These are phyloP conservation scores for Lentinus brumalis DNA, from an alignment of 768 basidiomycete species.

Conservation along the genomic window DNA sequence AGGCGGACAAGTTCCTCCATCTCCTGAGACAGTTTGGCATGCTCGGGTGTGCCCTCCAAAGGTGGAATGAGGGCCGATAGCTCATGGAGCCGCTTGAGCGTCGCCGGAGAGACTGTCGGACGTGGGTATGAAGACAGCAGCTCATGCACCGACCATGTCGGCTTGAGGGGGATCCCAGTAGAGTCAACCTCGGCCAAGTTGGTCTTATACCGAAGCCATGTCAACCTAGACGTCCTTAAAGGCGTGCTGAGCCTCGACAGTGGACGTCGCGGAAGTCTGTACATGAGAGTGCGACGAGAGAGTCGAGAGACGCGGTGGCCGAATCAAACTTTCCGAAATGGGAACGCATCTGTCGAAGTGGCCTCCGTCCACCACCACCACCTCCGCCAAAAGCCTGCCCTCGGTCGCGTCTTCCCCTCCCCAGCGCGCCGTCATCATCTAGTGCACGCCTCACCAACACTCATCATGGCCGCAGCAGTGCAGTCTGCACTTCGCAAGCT, in stretches of 20 bases:
- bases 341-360: neutral
- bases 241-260: neutral
- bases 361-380: neutral
- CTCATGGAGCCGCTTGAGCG: slow-evolving; percentile 65
- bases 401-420: neutral
- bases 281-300: too few relatives aligned
- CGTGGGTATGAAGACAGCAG: slow-evolving; percentile 77
- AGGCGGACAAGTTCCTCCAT: slow-evolving; percentile 73
- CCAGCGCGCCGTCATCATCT: neutral
- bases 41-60: slow-evolving; percentile 53
- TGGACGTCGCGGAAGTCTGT: neutral
- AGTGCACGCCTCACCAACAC: neutral
- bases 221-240: slow-evolving; percentile 1
- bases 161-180: slow-evolving; percentile 62
- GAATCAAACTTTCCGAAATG: too few relatives aligned
- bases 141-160: slow-evolving; percentile 81
- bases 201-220: slow-evolving; percentile 12
- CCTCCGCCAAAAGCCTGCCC: neutral
- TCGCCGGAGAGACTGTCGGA: slow-evolving; percentile 57
- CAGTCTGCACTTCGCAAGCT: slow-evolving; percentile 50
- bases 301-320: too few relatives aligned
- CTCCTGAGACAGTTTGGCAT: slow-evolving; percentile 53
- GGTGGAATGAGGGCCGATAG: slow-evolving; percentile 77
- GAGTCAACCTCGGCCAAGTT: slow-evolving; percentile 42
- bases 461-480: slow-evolving; percentile 23